Percentiles rank a stretch among this genome's conserved stretches.
Evolutionary conservation across 495 filamentous ascomycete species (phyloP).

Genomic region (Talaromyces proteolyticus): DNA sequence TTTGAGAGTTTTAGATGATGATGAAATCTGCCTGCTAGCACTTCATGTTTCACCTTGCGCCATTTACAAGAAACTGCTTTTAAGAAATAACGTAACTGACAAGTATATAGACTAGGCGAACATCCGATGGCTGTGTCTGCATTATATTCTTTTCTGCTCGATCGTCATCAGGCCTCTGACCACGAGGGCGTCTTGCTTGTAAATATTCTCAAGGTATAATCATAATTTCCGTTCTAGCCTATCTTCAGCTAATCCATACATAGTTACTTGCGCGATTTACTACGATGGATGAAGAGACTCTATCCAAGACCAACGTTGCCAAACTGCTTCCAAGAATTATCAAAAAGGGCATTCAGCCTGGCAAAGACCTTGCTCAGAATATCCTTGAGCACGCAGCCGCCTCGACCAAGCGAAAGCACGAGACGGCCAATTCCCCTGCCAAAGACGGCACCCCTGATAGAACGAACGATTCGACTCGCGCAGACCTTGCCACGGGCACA

Average conservation of each 20-base stretch:
- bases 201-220: slow-evolving; percentile 53
- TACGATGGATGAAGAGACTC: slow-evolving; percentile 54
- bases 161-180: slow-evolving; percentile 61
- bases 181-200: slow-evolving; percentile 56
- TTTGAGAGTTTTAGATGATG: too few relatives aligned
- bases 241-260: slow-evolving; percentile 4
- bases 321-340: slow-evolving; percentile 55
- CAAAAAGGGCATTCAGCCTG: slow-evolving; percentile 60
- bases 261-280: slow-evolving; percentile 59
- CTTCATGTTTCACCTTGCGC: too few relatives aligned
- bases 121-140: slow-evolving; percentile 48
- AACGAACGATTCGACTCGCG: slow-evolving; percentile 15
- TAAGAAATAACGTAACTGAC: slow-evolving; percentile 18
- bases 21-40: background rate
- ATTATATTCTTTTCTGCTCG: slow-evolving; percentile 58
- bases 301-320: slow-evolving; percentile 63
- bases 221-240: background rate
- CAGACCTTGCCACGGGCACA: slow-evolving; percentile 26
- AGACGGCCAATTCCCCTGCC: slow-evolving; percentile 20
- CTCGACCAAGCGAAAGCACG: slow-evolving; percentile 44
- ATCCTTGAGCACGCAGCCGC: slow-evolving; percentile 52
- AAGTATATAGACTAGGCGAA: slow-evolving; percentile 47
- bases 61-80: too few relatives aligned
- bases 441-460: slow-evolving; percentile 19
- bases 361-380: slow-evolving; percentile 50